Evolutionary conservation across 2,329 filamentous ascomycete genomes (phyloP).

Genomic region (Phaeomoniella chlamydospora): DNA sequence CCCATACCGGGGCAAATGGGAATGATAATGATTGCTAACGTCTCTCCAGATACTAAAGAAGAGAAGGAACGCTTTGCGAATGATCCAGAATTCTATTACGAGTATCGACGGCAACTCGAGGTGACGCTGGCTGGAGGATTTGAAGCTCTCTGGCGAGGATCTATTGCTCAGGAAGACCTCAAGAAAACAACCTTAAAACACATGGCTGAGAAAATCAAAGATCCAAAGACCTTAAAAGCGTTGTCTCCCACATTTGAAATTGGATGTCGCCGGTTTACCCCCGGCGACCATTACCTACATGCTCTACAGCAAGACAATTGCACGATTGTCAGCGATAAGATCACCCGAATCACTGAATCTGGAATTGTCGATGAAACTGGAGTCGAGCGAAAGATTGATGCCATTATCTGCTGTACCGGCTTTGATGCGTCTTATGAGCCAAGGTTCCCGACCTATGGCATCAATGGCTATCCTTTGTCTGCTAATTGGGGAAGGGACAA

Average conservation of each 20-base stretch:
- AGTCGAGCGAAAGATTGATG: constrained; percentile 16
- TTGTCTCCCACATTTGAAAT: constrained; percentile 31
- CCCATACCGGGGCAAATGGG: no score
- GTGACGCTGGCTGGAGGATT: no score
- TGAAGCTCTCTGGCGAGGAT: no score
- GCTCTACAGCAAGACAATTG: constrained; percentile 27
- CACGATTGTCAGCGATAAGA: constrained; percentile 29
- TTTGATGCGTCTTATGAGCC: constrained; percentile 25
- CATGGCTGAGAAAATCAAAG: constrained; percentile 37
- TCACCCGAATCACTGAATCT: constrained; percentile 27
- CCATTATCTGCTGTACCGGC: constrained; percentile 24
- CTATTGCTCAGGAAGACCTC: constrained; percentile 25
- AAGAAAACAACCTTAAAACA: constrained; percentile 23
- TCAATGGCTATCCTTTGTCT: constrained; percentile 23
- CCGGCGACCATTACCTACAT: constrained; percentile 35
- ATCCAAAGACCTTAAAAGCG: constrained; percentile 31
- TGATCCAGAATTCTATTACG: no score
- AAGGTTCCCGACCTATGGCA: constrained; percentile 26
- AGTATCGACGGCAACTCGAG: no score
- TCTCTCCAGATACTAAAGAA: no score
- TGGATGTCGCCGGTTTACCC: constrained; percentile 31
- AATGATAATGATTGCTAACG: no score
- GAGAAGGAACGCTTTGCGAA: no score
- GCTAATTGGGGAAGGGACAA: constrained; percentile 33
- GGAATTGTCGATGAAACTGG: constrained; percentile 23